Evolutionary conservation across 2,329 filamentous ascomycete genomes (phyloP).

Genomic region (Scortechinia acanthostroma): DNA sequence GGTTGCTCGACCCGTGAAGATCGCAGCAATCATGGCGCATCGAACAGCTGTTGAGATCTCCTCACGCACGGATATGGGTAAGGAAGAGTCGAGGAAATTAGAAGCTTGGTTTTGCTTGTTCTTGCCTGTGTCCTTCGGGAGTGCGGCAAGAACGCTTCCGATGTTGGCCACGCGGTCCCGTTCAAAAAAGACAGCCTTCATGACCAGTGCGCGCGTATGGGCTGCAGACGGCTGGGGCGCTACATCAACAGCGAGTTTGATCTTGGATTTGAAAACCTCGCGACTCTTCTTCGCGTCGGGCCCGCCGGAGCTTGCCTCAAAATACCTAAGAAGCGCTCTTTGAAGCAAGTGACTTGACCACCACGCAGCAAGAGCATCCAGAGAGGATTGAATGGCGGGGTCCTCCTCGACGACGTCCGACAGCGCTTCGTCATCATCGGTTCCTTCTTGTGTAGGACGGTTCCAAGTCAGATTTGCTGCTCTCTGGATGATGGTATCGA

Average conservation of each 20-base stretch:
- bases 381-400: constrained; percentile 50
- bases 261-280: constrained; percentile 31
- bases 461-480: constrained; percentile 62
- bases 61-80: constrained; percentile 34
- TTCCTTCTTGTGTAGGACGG: constrained; percentile 44
- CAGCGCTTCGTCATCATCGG: constrained; percentile 37
- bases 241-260: constrained; percentile 41
- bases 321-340: constrained; percentile 36
- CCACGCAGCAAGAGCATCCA: constrained; percentile 59
- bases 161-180: constrained; percentile 39
- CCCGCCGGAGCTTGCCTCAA: constrained; percentile 32
- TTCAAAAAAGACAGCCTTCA: constrained; percentile 49
- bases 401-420: constrained; percentile 57
- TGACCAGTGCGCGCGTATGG: constrained; percentile 46
- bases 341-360: constrained; percentile 49
- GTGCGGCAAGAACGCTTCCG: constrained; percentile 38
- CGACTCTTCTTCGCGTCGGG: constrained; percentile 22
- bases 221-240: constrained; percentile 53
- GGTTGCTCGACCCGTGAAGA: constrained; percentile 28
- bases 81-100: constrained; percentile 42
- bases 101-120: constrained; percentile 17
- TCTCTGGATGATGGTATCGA: constrained; percentile 48
- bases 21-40: constrained; percentile 47
- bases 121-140: constrained; percentile 29
- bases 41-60: constrained; percentile 50